Conservation (phyloP, 1,284 basidiomycete genomes). For the Ganoderma sinense region DNA sequence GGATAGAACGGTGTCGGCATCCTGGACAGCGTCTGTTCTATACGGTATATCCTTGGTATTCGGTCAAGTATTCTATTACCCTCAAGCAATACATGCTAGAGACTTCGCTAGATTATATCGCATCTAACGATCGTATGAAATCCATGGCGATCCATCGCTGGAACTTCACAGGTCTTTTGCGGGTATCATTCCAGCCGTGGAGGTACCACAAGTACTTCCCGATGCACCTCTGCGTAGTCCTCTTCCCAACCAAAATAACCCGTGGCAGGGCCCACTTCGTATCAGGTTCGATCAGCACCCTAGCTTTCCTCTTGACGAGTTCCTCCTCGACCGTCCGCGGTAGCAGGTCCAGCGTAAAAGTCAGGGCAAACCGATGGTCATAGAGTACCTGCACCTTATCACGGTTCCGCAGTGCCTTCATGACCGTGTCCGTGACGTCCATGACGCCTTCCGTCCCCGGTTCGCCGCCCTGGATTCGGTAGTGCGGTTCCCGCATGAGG, state of each 20-base stretch:
- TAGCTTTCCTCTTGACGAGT: slow-evolving; percentile 16
- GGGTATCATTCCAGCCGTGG: slow-evolving; percentile 10
- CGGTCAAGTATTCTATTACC: background rate
- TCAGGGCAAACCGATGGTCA: slow-evolving; percentile 65
- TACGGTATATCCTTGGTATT: background rate
- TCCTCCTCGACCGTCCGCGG: slow-evolving; percentile 38
- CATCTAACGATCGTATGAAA: slow-evolving; percentile 55
- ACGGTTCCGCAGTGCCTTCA: slow-evolving; percentile 4
- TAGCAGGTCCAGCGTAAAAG: slow-evolving; percentile 50
- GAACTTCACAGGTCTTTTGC: background rate
- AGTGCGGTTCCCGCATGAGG: slow-evolving; percentile 31
- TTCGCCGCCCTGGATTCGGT: slow-evolving; percentile 1
- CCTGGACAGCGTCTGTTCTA: background rate
- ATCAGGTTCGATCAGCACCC: slow-evolving; percentile 46
- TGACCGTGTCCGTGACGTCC: slow-evolving; percentile 22
- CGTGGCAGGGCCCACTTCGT: slow-evolving; percentile 57
- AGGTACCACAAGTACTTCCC: slow-evolving; percentile 22
- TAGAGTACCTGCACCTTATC: slow-evolving; percentile 47
- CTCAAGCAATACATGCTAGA: background rate
- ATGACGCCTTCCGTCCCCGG: slow-evolving; percentile 7
- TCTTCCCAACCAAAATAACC: slow-evolving; percentile 41
- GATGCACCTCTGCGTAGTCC: slow-evolving; percentile 12
- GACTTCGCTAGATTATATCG: slow-evolving; percentile 37
- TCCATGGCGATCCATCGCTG: slow-evolving; percentile 54
- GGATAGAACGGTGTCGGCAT: background rate